Percentiles rank a stretch among this genome's conserved stretches.
Conservation (phyloP, 148 eudicot genomes). For the Nepenthes mirabilis region DNA sequence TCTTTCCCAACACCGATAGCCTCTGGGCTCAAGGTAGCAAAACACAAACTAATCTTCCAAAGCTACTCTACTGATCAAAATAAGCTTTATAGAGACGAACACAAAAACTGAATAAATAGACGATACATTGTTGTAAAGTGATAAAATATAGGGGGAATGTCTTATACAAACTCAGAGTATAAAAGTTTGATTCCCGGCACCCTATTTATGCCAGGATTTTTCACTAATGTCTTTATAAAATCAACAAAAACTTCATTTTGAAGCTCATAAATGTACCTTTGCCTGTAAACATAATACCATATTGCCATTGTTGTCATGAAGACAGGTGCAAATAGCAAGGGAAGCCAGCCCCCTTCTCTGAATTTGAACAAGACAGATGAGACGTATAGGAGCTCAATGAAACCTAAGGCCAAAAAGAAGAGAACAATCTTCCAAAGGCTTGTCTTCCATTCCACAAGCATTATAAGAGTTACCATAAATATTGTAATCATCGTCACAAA, state of each 20-base stretch:
- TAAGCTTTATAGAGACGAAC: slow-evolving; percentile 31
- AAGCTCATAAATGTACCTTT: slow-evolving; percentile 33
- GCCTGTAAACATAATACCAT: slow-evolving; percentile 34
- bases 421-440: slow-evolving; percentile 22
- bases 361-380: slow-evolving; percentile 33
- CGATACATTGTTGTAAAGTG: slow-evolving; percentile 30
- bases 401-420: slow-evolving; percentile 20
- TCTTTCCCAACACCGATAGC: too few relatives aligned
- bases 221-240: slow-evolving; percentile 19
- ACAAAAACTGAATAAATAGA: slow-evolving; percentile 35
- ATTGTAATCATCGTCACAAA: slow-evolving; percentile 40
- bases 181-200: slow-evolving; percentile 40
- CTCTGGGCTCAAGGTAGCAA: slow-evolving; percentile 28
- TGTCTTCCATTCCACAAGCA: slow-evolving; percentile 40
- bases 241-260: slow-evolving; percentile 31
- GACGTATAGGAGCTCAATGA: slow-evolving; percentile 13
- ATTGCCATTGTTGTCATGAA: slow-evolving; percentile 28
- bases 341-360: slow-evolving; percentile 37
- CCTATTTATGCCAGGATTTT: slow-evolving; percentile 16
- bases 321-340: slow-evolving; percentile 18
- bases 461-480: slow-evolving; percentile 29
- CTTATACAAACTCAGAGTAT: slow-evolving; percentile 39
- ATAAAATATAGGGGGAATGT: slow-evolving; percentile 41
- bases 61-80: slow-evolving; percentile 29
- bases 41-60: slow-evolving; percentile 35